These are phyloP conservation scores for Kwoniella dendrophila DNA, from an alignment of 768 basidiomycete genomes.

Conservation along the genomic window DNA sequence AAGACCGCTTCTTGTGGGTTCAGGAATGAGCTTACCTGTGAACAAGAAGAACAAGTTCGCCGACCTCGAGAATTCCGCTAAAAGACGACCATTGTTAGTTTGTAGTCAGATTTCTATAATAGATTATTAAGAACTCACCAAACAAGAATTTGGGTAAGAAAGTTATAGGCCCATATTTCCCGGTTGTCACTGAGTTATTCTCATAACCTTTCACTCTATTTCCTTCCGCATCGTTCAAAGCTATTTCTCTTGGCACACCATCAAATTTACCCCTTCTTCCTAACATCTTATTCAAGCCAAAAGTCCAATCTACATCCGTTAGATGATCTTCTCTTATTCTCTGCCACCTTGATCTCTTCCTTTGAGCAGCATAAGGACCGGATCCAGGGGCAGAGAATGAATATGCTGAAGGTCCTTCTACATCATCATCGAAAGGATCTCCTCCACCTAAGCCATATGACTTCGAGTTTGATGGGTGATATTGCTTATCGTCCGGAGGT, in stretches of 20 bases:
- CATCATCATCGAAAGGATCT: slow-evolving; percentile 48
- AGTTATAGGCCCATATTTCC: slow-evolving; percentile 85
- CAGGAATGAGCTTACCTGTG: slow-evolving; percentile 60
- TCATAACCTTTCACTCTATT: slow-evolving; percentile 65
- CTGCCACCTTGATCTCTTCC: slow-evolving; percentile 33
- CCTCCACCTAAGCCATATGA: slow-evolving; percentile 30
- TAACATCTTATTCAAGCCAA: slow-evolving; percentile 44
- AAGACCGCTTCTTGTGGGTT: background rate
- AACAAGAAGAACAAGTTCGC: slow-evolving; percentile 98
- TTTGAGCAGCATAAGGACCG: slow-evolving; percentile 35
- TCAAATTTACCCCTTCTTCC: slow-evolving; percentile 45
- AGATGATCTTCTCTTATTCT: slow-evolving; percentile 43
- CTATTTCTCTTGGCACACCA: slow-evolving; percentile 63
- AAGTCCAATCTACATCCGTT: slow-evolving; percentile 51
- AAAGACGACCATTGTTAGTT: slow-evolving; percentile 8
- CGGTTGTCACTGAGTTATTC: slow-evolving; percentile 87
- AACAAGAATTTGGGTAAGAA: slow-evolving; percentile 91
- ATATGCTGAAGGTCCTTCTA: slow-evolving; percentile 37
- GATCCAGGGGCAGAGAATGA: slow-evolving; percentile 35
- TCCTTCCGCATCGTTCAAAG: slow-evolving; percentile 58
- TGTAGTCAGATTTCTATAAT: background rate
- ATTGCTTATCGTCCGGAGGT: slow-evolving; percentile 22
- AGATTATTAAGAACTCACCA: slow-evolving; percentile 62
- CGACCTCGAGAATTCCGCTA: slow-evolving; percentile 98
- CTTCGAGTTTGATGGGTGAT: slow-evolving; percentile 31